phyloP scores from a whole-genome alignment of 1,284 basidiomycete genomes.

The Ceratobasidium sp. region DNA sequence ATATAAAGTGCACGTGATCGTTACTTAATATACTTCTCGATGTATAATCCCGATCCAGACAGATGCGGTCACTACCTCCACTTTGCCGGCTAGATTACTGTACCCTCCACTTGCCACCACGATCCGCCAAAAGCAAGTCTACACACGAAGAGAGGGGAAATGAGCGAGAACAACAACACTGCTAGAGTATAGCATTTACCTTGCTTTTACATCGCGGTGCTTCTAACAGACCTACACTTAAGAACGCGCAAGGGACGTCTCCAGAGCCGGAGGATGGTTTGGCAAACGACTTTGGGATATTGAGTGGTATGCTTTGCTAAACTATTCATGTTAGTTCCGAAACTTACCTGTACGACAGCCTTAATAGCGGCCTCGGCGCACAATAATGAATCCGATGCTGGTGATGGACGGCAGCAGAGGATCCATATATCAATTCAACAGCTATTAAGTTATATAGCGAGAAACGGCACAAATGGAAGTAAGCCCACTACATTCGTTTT shows the following conservation, averaged over 20 bases:
- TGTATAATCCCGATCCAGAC: conserved; percentile 10
- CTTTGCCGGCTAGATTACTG: background rate
- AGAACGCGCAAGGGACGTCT: background rate
- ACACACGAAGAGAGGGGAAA: background rate
- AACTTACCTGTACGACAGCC: background rate
- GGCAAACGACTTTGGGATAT: conserved; percentile 4
- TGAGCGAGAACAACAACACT: conserved; percentile 8
- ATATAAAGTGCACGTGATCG: background rate
- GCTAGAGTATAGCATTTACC: conserved; percentile 28
- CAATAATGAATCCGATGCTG: background rate
- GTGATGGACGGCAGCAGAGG: background rate
- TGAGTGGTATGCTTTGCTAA: background rate
- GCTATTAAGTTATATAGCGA: conserved; percentile 15
- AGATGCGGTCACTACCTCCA: conserved; percentile 27
- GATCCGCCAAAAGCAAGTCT: background rate
- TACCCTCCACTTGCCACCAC: conserved; percentile 8
- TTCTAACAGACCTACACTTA: background rate
- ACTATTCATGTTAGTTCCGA: background rate
- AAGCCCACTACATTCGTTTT: background rate
- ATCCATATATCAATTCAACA: conserved; percentile 9
- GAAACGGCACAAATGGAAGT: background rate
- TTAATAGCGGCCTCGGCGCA: conserved; percentile 22
- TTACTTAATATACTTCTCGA: no score
- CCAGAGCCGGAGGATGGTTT: background rate
- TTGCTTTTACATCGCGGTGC: background rate